Conservation (phyloP, 805 yeast genomes). For the Kodamaea kaohsiungensis region DNA sequence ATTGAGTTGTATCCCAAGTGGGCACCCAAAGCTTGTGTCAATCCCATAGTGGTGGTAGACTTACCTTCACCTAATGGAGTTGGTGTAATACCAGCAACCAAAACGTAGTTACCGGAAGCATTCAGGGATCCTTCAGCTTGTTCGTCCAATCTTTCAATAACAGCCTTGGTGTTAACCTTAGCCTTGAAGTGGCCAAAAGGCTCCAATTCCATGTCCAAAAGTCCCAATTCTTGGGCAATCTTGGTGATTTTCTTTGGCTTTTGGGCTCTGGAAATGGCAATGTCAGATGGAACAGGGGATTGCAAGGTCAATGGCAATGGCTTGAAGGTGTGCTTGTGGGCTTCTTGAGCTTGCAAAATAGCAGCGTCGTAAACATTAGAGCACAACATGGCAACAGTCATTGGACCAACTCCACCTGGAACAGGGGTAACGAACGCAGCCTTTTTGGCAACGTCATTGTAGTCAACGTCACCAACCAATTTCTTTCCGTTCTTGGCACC, state of each 20-base stretch:
- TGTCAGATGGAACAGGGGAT: constrained; percentile 85
- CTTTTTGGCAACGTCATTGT: constrained; percentile 57
- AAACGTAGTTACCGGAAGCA: constrained; percentile 79
- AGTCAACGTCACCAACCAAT: constrained; percentile 96
- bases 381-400: constrained; percentile 96
- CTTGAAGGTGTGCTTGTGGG: constrained; percentile 48
- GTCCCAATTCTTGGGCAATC: constrained; percentile 82
- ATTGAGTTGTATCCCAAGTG: constrained; percentile 79
- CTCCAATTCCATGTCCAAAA: constrained; percentile 76
- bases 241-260: constrained; percentile 77
- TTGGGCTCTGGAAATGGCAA: constrained; percentile 86
- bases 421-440: constrained; percentile 88
- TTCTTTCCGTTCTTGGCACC: constrained; percentile 74
- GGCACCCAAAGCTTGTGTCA: constrained; percentile 96
- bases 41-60: constrained; percentile 92
- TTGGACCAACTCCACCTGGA: constrained; percentile 99
- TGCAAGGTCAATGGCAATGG: constrained; percentile 55
- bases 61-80: constrained; percentile 99
- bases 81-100: constrained; percentile 97
- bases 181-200: constrained; percentile 89
- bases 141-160: constrained; percentile 49
- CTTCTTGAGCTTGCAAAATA: constrained; percentile 50
- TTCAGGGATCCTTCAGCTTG: constrained; percentile 64
- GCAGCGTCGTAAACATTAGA: constrained; percentile 84
- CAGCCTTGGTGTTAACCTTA: constrained; percentile 60